Percentiles rank a stretch among this genome's conserved stretches.
Conservation (phyloP, 176 grass and related monocot species). For the Saccharum spontaneum region DNA sequence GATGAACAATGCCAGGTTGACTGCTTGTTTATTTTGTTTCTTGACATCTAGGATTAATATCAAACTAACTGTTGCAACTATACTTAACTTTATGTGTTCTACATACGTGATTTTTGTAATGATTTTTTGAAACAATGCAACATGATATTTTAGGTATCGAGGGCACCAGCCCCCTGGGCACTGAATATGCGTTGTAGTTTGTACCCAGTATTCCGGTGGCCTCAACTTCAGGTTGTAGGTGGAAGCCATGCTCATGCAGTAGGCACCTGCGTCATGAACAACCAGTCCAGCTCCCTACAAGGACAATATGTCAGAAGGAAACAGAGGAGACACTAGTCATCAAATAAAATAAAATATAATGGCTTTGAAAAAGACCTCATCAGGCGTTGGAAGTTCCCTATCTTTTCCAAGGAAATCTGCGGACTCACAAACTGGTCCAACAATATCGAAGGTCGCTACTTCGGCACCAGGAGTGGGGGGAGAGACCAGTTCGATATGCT, state of each 20-base stretch:
- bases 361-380: slow-evolving; percentile 46
- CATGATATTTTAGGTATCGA: not conserved
- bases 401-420: slow-evolving; percentile 96
- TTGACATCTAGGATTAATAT: not conserved
- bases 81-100: not conserved
- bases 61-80: not conserved
- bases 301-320: not conserved
- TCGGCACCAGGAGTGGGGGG: slow-evolving; percentile 55
- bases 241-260: slow-evolving; percentile 99
- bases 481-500: slow-evolving; percentile 90
- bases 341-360: slow-evolving; percentile 26
- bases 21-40: not conserved
- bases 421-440: slow-evolving; percentile 98
- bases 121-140: not conserved
- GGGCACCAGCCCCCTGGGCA: not conserved
- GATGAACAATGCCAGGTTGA: not conserved
- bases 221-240: slow-evolving; percentile 95
- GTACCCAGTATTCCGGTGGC: slow-evolving; percentile 94
- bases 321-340: not conserved
- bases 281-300: slow-evolving; percentile 90
- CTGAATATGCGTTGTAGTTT: not conserved
- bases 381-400: slow-evolving; percentile 77
- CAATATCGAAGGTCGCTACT: slow-evolving; percentile 76
- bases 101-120: not conserved
- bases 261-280: slow-evolving; percentile 93